Evolutionary conservation across 2,329 filamentous ascomycete species (phyloP), one percentile per base, ranked within the genome.

Genomic region (Ophidiomyces ophidiicola): DNA sequence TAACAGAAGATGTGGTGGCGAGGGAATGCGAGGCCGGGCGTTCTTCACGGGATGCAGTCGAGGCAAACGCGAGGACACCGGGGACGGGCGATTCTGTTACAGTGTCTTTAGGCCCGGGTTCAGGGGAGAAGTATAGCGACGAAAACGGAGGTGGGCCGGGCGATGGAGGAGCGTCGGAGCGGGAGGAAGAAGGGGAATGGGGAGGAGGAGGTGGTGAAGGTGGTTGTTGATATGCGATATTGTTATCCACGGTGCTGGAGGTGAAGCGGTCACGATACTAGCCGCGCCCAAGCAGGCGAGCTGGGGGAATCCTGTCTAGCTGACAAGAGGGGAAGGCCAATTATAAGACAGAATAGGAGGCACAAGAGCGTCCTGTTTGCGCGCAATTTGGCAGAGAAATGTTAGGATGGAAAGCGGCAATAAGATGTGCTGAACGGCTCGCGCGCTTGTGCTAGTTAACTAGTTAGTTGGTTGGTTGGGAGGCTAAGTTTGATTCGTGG

Each of bases 91-190:
- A 61, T 47, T 71, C 69, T 44, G 67, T 63, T 45, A 67, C 57
- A 38, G 60, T 53, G 39, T 53, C 57, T 52, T 66, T 59, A 48
- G 51, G 46, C 39, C 63, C 57, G 41, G 50, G 43, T 46, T 59
- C 53, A 38, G 68, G 57, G 28, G 68, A 60, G 51, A 72, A 74
- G 59, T 74, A 76, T 55, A 77, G 71, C 23, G 74, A 75, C 42
- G 73, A 76, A 60, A 78, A 79, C 45, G 75, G 71, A 46, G 75
- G 75, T 46, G 75, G 74, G 42, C 64, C 61, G 42, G 64, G 62
- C 44, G 72, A 73, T 47, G 72, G 66, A 56, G 29, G 30, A 15
- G 7, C 12, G n/a, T n/a, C n/a, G n/a, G 67, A 62, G 57, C 58
- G 59, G 34, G 69, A 64, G 29, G 67, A 60, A 46, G 66, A 65